These are phyloP conservation scores for Backusella parvicylindrica DNA, from an alignment of 192 early-diverging fungal genomes.

Conservation along the genomic window DNA sequence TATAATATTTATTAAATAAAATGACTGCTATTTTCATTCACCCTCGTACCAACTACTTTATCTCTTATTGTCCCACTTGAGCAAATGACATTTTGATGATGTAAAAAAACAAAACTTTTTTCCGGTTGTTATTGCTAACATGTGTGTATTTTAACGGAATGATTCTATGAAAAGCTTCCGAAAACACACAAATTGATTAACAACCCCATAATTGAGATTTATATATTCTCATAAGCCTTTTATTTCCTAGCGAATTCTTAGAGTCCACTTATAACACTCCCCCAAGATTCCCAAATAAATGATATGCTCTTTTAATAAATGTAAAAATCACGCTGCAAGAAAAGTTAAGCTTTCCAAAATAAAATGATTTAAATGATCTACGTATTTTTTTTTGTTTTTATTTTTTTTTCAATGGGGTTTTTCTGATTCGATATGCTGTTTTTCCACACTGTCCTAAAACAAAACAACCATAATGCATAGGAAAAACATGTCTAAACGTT, in stretches of 20 bases:
- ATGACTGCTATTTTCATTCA: too few relatives aligned
- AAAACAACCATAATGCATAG: background rate
- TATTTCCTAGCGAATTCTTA: background rate
- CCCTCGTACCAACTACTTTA: too few relatives aligned
- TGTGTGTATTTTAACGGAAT: background rate
- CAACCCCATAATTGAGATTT: background rate
- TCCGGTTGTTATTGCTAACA: background rate
- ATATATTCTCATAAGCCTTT: background rate
- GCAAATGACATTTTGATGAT: background rate
- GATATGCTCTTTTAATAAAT: too few relatives aligned
- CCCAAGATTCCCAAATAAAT: too few relatives aligned
- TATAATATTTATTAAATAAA: too few relatives aligned
- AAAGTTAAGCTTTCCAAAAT: too few relatives aligned
- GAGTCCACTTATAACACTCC: background rate
- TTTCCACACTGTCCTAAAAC: background rate
- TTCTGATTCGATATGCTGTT: background rate
- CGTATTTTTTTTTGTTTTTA: too few relatives aligned
- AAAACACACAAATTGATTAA: background rate
- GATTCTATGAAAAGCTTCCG: background rate
- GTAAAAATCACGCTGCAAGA: too few relatives aligned
- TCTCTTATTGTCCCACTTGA: background rate
- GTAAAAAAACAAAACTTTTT: background rate
- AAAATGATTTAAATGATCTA: too few relatives aligned
- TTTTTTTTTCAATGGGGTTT: background rate
- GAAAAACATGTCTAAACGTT: background rate